phyloP scores from a whole-genome alignment of 2,329 filamentous ascomycete genomes.

The Fusarium tuaranense region DNA sequence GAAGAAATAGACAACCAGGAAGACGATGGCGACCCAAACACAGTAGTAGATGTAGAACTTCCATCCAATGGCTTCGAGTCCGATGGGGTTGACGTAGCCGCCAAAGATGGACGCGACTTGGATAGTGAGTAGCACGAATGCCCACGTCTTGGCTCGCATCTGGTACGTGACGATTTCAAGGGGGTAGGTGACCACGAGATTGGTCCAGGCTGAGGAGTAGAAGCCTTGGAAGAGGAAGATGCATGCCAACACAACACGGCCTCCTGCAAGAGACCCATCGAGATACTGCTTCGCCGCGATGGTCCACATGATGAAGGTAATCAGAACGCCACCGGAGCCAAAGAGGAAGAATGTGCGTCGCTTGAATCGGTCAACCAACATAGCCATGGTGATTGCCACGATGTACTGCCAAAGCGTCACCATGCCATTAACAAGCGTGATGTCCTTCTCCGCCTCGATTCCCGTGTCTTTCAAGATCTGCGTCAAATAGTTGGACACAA shows the following conservation, averaged over 20 bases:
- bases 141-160: slow-evolving; percentile 57
- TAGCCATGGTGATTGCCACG: slow-evolving; percentile 52
- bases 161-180: slow-evolving; percentile 56
- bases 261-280: slow-evolving; percentile 47
- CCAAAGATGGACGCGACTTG: slow-evolving; percentile 53
- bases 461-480: slow-evolving; percentile 55
- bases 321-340: slow-evolving; percentile 52
- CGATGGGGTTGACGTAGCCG: slow-evolving; percentile 55
- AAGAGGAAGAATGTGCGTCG: slow-evolving; percentile 54
- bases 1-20: slow-evolving; percentile 54
- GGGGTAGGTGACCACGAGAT: slow-evolving; percentile 57
- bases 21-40: slow-evolving; percentile 52
- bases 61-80: slow-evolving; percentile 53
- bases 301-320: slow-evolving; percentile 56
- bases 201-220: slow-evolving; percentile 58
- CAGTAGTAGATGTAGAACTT: slow-evolving; percentile 57
- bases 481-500: slow-evolving; percentile 57
- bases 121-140: slow-evolving; percentile 54
- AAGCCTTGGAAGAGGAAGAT: slow-evolving; percentile 57
- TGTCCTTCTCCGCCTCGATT: slow-evolving; percentile 51
- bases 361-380: slow-evolving; percentile 52
- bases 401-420: slow-evolving; percentile 57
- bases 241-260: slow-evolving; percentile 53
- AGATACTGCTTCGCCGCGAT: slow-evolving; percentile 53
- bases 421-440: slow-evolving; percentile 56